These are phyloP conservation scores for Trichophyton benhamiae DNA, from an alignment of 2,329 filamentous ascomycete species.

Conservation along the genomic window DNA sequence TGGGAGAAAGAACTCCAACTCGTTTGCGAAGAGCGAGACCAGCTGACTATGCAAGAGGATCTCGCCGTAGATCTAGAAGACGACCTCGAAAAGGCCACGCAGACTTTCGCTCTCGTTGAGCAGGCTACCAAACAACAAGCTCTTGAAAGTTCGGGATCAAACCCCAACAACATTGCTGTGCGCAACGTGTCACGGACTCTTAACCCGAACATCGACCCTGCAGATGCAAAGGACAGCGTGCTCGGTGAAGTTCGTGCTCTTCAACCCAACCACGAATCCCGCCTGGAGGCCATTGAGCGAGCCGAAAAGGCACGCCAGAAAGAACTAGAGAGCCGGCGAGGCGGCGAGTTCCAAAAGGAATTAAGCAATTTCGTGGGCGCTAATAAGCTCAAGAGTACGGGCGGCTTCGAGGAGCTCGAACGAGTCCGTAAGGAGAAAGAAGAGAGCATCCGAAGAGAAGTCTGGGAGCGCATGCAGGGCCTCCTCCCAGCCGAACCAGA, in stretches of 20 bases:
- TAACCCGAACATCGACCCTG: constrained; percentile 53
- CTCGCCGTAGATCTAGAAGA: constrained; percentile 83
- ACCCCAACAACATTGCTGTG: constrained; percentile 32
- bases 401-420: constrained; percentile 88
- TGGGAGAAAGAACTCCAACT: constrained; percentile 97
- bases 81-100: constrained; percentile 84
- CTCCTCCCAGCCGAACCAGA: constrained; percentile 31
- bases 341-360: constrained; percentile 73
- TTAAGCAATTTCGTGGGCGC: constrained; percentile 75
- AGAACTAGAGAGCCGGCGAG: constrained; percentile 64
- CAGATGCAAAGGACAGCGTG: constrained; percentile 77
- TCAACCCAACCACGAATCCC: constrained; percentile 84
- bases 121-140: constrained; percentile 96
- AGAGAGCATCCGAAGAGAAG: constrained; percentile 70
- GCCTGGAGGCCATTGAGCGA: constrained; percentile 91
- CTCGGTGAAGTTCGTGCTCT: constrained; percentile 86
- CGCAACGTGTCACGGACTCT: constrained; percentile 43
- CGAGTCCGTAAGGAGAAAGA: constrained; percentile 72
- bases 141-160: constrained; percentile 44
- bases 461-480: constrained; percentile 43
- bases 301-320: constrained; percentile 84
- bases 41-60: constrained; percentile 93
- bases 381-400: constrained; percentile 88
- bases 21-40: constrained; percentile 88
- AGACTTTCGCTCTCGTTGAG: constrained; percentile 90